Percentiles rank a stretch among this genome's conserved stretches.
These are phyloP conservation scores for Debaryomyces nepalensis DNA, from an alignment of 1,139 yeast species.

Conservation along the genomic window DNA sequence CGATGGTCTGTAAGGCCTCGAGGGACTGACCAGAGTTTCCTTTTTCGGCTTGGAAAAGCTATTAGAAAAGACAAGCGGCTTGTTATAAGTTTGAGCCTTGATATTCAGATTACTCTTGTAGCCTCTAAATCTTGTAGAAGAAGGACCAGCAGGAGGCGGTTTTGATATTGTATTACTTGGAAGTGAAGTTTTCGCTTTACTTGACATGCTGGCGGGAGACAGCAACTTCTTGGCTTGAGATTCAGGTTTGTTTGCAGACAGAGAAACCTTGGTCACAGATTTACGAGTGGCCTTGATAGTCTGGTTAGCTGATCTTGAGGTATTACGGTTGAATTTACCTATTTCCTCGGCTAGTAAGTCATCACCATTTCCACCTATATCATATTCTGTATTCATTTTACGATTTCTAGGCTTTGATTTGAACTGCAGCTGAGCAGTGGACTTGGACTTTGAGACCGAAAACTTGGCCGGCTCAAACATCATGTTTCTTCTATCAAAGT, in stretches of 20 bases:
- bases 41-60: no score
- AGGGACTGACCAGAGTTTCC: no score
- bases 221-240: background rate
- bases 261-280: background rate
- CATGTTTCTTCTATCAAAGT: constrained; percentile 3
- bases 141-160: no score
- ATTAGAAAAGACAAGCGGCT: no score
- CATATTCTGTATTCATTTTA: constrained; percentile 21
- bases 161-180: no score
- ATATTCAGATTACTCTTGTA: no score
- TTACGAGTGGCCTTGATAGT: background rate
- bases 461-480: background rate
- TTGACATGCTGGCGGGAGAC: no score
- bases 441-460: background rate
- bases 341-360: constrained; percentile 20
- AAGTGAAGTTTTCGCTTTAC: no score
- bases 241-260: background rate
- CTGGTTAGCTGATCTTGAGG: background rate
- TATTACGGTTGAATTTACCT: background rate
- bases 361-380: constrained; percentile 30
- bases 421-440: background rate
- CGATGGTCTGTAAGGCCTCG: background rate
- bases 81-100: no score
- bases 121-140: no score
- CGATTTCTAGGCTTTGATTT: constrained; percentile 7